Evolutionary conservation across 2,329 filamentous ascomycete species (phyloP), one percentile per base, ranked within the genome.

Genomic region (Colletotrichum cordylinicola): DNA sequence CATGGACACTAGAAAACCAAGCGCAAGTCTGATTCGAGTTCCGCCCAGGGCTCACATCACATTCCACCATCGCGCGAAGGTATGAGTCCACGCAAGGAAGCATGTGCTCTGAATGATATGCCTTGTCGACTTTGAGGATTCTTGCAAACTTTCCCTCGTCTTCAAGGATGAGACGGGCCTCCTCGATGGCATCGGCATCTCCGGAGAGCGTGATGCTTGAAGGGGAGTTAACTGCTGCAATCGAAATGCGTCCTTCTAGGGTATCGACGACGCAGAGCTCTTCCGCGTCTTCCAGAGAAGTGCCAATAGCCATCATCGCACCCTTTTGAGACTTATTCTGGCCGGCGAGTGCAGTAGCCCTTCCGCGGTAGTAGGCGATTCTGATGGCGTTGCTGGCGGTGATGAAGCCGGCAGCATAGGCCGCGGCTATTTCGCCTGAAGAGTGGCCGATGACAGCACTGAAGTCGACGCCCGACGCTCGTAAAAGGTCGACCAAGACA

Each of bases 341-440:
- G 12, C 24, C 67, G 43, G 12, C 67, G 27, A 31, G 77, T 77
- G 61, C 77, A 72, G 70, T 77, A 77, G 61, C 70, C n/a, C 55
- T 48, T 6, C 72, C 75, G 16, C 75, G 75, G 29, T 75, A 66
- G 76, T 79, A 81, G 58, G 77, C 78, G 10, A 82, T 78, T 0
- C 74, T 52, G 12, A 83, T 79, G 6, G 82, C 82, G 27, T 81
- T 78, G 4, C 52, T 66, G 5, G 39, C 15, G 16, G 68, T 70
- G 4, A 91, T 69, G 21, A 84, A 81, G 0, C 88, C 88, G 0
- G 87, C 85, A 1, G 88, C 87, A 76, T 89, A 91, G 0, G 87
- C 89, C 0, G 88, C 88, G 1, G 80, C 87, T 18, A 90, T 89
- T 77, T 90, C 88, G 3, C 88, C 88, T 0, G 86, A 87, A 0